Percentiles rank a stretch among this genome's conserved stretches.
phyloP scores from a whole-genome alignment of 164 flowering plant genomes.

The Berberis vulgaris region DNA sequence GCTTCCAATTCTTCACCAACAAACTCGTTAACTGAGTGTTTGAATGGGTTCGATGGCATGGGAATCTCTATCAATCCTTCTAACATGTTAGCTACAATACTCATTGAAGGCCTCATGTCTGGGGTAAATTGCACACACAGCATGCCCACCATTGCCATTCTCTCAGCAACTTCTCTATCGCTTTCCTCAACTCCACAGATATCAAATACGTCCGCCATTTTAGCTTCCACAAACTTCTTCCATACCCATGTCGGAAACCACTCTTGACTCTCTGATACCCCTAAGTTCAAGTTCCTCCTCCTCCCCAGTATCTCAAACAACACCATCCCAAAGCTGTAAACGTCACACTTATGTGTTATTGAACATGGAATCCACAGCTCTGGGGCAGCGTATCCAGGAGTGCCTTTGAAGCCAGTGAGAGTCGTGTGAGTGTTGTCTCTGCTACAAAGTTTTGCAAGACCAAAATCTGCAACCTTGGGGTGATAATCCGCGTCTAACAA shows the following conservation, averaged over 20 bases:
- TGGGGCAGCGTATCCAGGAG: conserved; percentile 23
- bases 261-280: conserved; percentile 14
- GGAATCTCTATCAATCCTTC: conserved; percentile 18
- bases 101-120: conserved; percentile 15
- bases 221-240: conserved; percentile 8
- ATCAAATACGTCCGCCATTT: conserved; percentile 1
- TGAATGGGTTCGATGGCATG: conserved; percentile 9
- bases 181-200: conserved; percentile 7
- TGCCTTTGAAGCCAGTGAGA: conserved; percentile 18
- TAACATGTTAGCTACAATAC: conserved; percentile 18
- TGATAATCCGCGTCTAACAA: conserved; percentile 12
- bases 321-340: conserved; percentile 23
- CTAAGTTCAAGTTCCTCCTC: conserved; percentile 14
- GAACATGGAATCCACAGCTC: conserved; percentile 19
- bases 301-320: conserved; percentile 20
- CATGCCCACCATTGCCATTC: conserved; percentile 10
- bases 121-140: conserved; percentile 17
- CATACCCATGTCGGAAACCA: conserved; percentile 20
- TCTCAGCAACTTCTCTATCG: conserved; percentile 10
- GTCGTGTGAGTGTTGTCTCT: conserved; percentile 16
- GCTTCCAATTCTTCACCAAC: no score
- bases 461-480: conserved; percentile 23
- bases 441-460: conserved; percentile 20
- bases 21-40: neutral
- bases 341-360: conserved; percentile 18